phyloP scores from a whole-genome alignment of 768 basidiomycete species.

The Omphalotus guepiniiformis region DNA sequence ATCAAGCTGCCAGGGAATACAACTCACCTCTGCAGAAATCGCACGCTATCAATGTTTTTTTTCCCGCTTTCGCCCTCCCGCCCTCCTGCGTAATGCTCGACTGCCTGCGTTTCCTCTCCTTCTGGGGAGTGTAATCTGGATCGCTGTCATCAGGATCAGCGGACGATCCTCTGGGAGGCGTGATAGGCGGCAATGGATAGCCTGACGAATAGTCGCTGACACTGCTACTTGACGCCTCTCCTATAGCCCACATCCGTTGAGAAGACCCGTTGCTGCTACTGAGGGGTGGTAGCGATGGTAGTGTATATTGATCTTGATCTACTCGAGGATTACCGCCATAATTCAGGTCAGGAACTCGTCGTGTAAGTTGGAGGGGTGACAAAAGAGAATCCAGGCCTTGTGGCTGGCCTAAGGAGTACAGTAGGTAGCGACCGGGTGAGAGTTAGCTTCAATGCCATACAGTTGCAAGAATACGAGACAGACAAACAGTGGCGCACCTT shows the following conservation, averaged over 20 bases:
- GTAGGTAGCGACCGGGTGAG: no score
- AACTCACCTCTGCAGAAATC: slow-evolving; percentile 69
- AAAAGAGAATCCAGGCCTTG: slow-evolving; percentile 1
- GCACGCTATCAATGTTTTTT: slow-evolving; percentile 66
- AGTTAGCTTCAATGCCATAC: neutral
- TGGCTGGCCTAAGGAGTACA: no score
- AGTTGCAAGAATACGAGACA: neutral
- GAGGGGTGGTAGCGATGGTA: neutral
- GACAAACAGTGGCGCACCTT: neutral
- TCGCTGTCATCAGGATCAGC: no score
- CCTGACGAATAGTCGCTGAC: neutral
- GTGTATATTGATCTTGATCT: slow-evolving; percentile 1
- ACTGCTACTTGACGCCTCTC: neutral
- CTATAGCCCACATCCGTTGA: neutral
- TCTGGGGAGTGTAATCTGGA: no score
- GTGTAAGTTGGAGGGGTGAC: neutral
- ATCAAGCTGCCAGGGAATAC: slow-evolving; percentile 1
- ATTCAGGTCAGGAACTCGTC: neutral
- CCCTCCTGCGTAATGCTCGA: slow-evolving; percentile 19
- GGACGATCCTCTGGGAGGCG: no score
- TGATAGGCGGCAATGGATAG: slow-evolving; percentile 1
- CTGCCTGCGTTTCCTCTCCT: slow-evolving; percentile 25
- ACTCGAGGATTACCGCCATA: neutral
- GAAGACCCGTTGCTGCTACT: neutral
- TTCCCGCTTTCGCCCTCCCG: slow-evolving; percentile 25